phyloP scores from a whole-genome alignment of 345 rosid species.

The Gossypium herbaceum region DNA sequence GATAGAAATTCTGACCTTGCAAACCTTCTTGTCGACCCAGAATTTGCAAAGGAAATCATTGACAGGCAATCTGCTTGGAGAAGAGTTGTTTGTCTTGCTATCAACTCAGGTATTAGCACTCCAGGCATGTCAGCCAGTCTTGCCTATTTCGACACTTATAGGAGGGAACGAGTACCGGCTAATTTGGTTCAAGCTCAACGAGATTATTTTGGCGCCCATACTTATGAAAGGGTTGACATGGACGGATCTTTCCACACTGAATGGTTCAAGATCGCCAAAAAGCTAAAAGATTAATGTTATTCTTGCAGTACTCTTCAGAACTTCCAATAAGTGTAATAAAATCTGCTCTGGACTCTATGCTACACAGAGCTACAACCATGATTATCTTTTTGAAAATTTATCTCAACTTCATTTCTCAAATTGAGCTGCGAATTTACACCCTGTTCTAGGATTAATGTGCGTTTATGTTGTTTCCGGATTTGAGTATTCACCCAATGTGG shows the following conservation, averaged over 20 bases:
- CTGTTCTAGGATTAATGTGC: neutral
- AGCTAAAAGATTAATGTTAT: neutral
- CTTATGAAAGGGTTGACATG: conserved; percentile 84
- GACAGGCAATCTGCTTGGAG: conserved; percentile 97
- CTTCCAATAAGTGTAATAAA: conserved; percentile 2
- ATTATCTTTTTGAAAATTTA: neutral
- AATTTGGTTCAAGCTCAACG: conserved; percentile 97
- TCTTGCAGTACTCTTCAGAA: neutral
- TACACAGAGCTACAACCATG: neutral
- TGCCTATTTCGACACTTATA: conserved; percentile 84
- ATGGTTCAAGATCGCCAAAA: conserved; percentile 9
- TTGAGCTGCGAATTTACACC: neutral
- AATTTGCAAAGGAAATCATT: conserved; percentile 89
- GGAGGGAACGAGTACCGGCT: conserved; percentile 86
- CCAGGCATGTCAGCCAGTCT: conserved; percentile 99
- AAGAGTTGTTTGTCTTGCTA: conserved; percentile 79
- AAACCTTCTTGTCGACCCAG: conserved; percentile 91
- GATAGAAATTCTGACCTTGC: conserved; percentile 85
- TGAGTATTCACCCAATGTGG: neutral
- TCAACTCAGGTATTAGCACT: conserved; percentile 87
- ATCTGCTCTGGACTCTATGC: conserved; percentile 5
- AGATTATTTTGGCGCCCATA: conserved; percentile 97
- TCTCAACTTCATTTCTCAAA: neutral
- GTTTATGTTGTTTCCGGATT: neutral
- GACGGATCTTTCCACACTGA: conserved; percentile 76